These are phyloP conservation scores for Pelargonium nanum DNA, from an alignment of 345 rosid genomes.

Conservation along the genomic window DNA sequence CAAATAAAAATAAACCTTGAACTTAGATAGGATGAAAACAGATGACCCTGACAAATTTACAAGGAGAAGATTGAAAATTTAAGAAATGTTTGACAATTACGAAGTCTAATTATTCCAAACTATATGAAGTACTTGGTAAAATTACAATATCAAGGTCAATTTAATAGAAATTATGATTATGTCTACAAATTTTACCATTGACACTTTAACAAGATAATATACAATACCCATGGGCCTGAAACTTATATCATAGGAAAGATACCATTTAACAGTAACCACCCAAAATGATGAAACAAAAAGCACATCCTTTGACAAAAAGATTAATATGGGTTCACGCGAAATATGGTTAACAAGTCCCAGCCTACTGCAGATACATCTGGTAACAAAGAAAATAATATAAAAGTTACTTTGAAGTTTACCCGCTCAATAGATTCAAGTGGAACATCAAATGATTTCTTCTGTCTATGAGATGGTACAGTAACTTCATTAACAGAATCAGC, in stretches of 20 bases:
- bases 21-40: not conserved
- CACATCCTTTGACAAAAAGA: not conserved
- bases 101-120: no score
- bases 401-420: slow-evolving; percentile 20
- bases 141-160: not conserved
- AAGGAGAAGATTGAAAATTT: no score
- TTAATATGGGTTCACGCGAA: not conserved
- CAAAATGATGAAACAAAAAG: not conserved
- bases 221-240: not conserved
- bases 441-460: slow-evolving; percentile 28
- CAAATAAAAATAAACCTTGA: not conserved
- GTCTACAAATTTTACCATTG: not conserved
- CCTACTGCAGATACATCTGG: not conserved
- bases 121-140: no score
- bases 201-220: not conserved
- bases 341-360: not conserved
- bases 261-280: not conserved
- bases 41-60: no score
- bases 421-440: slow-evolving; percentile 44
- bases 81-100: not conserved
- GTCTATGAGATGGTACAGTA: slow-evolving; percentile 11
- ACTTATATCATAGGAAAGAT: not conserved
- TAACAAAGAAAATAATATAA: not conserved
- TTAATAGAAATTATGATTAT: no score
- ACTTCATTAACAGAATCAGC: slow-evolving; percentile 22